Percentiles rank a stretch among this genome's conserved stretches.
phyloP scores from a whole-genome alignment of 257 asterid species.

The Parsonsia alboflavescens region DNA sequence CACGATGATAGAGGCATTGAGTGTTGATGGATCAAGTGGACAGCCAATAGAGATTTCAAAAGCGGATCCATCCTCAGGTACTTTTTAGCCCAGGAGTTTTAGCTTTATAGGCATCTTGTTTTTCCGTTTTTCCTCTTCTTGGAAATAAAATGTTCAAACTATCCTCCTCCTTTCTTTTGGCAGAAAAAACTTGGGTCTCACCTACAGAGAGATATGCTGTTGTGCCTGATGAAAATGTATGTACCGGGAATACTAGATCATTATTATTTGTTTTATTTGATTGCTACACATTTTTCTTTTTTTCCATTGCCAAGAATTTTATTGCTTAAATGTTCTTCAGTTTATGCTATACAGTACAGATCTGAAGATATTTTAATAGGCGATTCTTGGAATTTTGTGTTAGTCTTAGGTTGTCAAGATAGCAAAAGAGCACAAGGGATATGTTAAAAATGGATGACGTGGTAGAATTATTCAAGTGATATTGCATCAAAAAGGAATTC shows the following conservation, averaged over 20 bases:
- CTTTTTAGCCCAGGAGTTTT: neutral
- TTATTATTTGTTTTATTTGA: neutral
- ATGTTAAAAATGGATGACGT: too few relatives aligned
- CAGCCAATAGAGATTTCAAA: conserved; percentile 71
- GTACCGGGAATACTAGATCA: conserved; percentile 16
- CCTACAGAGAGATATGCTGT: conserved; percentile 94
- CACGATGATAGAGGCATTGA: conserved; percentile 70
- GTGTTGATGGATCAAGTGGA: conserved; percentile 78
- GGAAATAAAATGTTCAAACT: neutral
- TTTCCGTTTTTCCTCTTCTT: neutral
- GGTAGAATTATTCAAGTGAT: neutral
- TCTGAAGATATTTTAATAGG: neutral
- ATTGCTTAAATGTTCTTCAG: neutral
- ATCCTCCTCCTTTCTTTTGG: conserved; percentile 3
- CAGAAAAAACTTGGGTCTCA: conserved; percentile 72
- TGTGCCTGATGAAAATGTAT: conserved; percentile 79
- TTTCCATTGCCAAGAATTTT: neutral
- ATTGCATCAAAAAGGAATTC: neutral
- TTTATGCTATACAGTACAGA: neutral
- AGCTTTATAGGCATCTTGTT: neutral
- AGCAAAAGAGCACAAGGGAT: neutral
- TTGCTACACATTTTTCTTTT: neutral
- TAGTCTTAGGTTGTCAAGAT: neutral
- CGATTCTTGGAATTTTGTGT: neutral
- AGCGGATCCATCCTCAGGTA: conserved; percentile 62